phyloP scores from a whole-genome alignment of 208 protist genomes.

The Wallacemonas rigidus region DNA sequence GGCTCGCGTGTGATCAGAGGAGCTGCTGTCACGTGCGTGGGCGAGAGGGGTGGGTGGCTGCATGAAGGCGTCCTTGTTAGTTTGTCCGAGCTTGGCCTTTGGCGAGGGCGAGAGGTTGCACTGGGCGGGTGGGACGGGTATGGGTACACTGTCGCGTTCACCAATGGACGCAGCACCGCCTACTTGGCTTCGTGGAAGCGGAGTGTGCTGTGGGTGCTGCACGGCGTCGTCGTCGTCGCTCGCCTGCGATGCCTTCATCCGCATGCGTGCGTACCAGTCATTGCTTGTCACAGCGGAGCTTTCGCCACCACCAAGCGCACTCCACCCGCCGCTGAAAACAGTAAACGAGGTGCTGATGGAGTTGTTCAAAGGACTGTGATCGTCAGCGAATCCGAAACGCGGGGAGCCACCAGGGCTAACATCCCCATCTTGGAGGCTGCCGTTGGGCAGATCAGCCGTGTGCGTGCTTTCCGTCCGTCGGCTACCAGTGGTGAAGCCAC shows the following conservation, averaged over 20 bases:
- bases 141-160: background rate
- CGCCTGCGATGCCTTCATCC: conserved; percentile 23
- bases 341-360: conserved; percentile 5
- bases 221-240: conserved; percentile 31
- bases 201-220: background rate
- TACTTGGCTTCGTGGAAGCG: background rate
- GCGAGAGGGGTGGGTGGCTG: conserved; percentile 1
- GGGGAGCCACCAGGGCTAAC: background rate
- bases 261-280: conserved; percentile 74
- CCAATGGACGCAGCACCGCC: background rate
- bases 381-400: background rate
- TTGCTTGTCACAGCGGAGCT: conserved; percentile 33
- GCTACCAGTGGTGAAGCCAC: background rate
- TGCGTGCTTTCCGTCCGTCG: background rate
- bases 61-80: background rate
- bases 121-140: background rate
- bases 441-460: background rate
- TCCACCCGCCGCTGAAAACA: conserved; percentile 28
- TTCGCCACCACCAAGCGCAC: conserved; percentile 36
- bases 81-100: conserved; percentile 9
- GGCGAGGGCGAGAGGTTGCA: conserved; percentile 10
- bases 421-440: background rate
- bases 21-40: background rate
- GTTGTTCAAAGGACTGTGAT: background rate
- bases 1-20: background rate